Evolutionary conservation across 129 eudicot genomes (phyloP), one percentile per base, ranked within the genome.

Genomic region (Centrapalus pauciflorus): DNA sequence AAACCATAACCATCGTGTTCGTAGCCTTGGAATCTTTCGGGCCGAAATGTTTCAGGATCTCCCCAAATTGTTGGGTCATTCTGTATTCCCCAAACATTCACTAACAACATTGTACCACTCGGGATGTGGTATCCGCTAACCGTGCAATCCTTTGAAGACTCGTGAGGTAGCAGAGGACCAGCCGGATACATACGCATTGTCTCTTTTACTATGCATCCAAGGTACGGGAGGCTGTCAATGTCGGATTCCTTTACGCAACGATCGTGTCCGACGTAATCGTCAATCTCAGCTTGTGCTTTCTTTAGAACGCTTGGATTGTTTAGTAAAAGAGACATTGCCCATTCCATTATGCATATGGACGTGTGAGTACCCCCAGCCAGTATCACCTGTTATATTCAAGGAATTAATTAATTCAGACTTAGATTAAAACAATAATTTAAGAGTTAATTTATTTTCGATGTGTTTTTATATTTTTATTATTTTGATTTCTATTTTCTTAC

Each of bases 111-210:
- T 11, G 84, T 80, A 0, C 71, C 78, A 1, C 56, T 17, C 2
- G 81, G 84, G 16, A 80, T 37, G 21, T 65, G 77, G 40, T 51
- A 80, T 5, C 84, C 78, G 29, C 81, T 74, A 0, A 80, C 65
- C 28, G 0, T 56, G 64, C 82, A 80, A 40, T 75, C 81, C 27
- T 51, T 66, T 8, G 86, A 73, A 0, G 95, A 86, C 52, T 77
- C 74, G 5, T 80, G 94, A 54, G 94, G 88, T 11, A 76, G 27
- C 9, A 86, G 20, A 0, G 88, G 86, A 5, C 75, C 84, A 12
- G 76, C 69, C 1, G 89, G 95, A 37, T 24, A 67, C 82, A 83
- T 61, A 38, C 89, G 45, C 60, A 86, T 27, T 2, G 89, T 77
- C 55, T 86, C 95, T 5, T 83, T 67, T 41, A 86, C 68, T 35